phyloP scores from a whole-genome alignment of 2,329 filamentous ascomycete species.

The Leptographium flavum region DNA sequence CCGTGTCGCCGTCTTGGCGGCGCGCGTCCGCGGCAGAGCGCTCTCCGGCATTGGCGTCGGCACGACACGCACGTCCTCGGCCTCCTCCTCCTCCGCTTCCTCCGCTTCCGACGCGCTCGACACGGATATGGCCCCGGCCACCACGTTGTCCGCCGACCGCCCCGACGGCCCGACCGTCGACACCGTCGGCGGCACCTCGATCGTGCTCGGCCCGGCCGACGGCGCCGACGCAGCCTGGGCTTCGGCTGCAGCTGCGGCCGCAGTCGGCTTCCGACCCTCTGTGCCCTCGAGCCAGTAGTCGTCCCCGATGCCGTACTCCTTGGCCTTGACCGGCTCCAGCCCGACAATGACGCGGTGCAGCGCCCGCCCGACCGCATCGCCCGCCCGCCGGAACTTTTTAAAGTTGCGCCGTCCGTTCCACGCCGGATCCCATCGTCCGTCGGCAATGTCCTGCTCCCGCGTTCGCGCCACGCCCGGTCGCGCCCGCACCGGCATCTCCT shows the following conservation, averaged over 20 bases:
- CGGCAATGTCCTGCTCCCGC: conserved; percentile 36
- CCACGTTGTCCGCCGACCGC: neutral
- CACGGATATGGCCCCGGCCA: too few relatives aligned
- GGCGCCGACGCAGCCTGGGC: neutral
- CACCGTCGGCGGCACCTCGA: conserved; percentile 7
- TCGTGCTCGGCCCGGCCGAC: neutral
- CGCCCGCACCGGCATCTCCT: conserved; percentile 53
- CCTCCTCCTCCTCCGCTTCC: conserved; percentile 10
- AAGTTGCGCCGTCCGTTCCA: conserved; percentile 97
- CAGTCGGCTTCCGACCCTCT: conserved; percentile 8
- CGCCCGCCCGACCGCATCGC: conserved; percentile 28
- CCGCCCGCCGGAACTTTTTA: conserved; percentile 64
- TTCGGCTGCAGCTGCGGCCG: neutral
- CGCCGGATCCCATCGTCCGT: conserved; percentile 61
- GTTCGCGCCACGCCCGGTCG: conserved; percentile 16
- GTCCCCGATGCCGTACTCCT: conserved; percentile 60
- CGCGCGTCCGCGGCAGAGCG: conserved; percentile 16
- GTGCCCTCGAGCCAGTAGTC: conserved; percentile 59
- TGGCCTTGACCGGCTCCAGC: conserved; percentile 56
- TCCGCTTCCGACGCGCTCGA: too few relatives aligned
- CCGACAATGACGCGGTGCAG: conserved; percentile 46
- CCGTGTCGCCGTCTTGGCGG: conserved; percentile 17
- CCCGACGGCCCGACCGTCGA: conserved; percentile 13
- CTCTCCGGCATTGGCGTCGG: conserved; percentile 6
- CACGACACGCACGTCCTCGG: conserved; percentile 10